Evolutionary conservation across 2,329 filamentous ascomycete species (phyloP).

Genomic region (Aspergillus unguis): DNA sequence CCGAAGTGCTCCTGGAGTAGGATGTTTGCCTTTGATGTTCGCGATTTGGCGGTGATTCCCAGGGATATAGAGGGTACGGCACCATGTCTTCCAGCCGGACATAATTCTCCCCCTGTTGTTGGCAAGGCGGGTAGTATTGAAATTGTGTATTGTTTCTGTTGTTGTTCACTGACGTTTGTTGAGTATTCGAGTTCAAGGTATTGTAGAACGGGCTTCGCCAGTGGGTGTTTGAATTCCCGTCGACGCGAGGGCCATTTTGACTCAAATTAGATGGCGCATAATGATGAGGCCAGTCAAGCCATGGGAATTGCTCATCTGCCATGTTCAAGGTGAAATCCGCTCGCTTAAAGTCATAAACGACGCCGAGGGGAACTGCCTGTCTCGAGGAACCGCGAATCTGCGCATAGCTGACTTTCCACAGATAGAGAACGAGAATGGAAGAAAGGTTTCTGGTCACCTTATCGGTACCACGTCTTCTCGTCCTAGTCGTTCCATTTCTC

Average conservation of each 20-base stretch:
- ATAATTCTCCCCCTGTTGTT: conserved; percentile 4
- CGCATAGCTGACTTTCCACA: neutral
- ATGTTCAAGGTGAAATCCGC: conserved; percentile 10
- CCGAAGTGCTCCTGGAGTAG: neutral
- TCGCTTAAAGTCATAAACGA: neutral
- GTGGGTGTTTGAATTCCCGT: neutral
- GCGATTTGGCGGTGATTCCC: neutral
- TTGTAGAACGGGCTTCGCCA: conserved; percentile 6
- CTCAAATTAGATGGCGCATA: conserved; percentile 9
- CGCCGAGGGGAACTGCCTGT: neutral
- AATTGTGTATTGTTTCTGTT: neutral
- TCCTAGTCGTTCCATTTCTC: neutral
- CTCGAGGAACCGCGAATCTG: neutral
- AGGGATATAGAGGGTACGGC: conserved; percentile 2
- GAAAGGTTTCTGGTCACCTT: neutral
- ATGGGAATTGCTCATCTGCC: conserved; percentile 17
- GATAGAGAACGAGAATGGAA: neutral
- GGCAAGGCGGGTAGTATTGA: conserved; percentile 1
- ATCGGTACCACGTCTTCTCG: too few species aligned
- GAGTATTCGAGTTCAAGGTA: neutral
- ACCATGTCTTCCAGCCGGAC: conserved; percentile 3
- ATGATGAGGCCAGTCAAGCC: conserved; percentile 18
- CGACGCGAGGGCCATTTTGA: conserved; percentile 2
- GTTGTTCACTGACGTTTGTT: conserved; percentile 2
- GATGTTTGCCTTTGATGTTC: neutral